phyloP scores from a whole-genome alignment of 495 filamentous ascomycete species.

The Tuber indicum region DNA sequence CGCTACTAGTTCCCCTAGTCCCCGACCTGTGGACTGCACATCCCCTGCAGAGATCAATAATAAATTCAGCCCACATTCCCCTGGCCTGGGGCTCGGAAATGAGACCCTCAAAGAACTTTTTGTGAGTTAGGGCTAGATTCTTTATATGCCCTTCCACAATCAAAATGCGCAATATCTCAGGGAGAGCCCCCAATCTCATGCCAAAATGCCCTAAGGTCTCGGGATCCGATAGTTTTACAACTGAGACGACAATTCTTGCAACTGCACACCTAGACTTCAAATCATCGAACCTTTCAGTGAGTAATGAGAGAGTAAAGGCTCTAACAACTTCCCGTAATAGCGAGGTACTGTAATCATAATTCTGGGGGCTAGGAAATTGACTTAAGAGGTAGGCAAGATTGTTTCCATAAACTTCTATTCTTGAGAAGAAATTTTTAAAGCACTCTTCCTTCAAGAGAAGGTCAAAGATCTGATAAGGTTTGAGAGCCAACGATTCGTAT shows the following conservation, averaged over 20 bases:
- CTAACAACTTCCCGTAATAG: conserved; percentile 2
- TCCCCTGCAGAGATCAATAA: background rate
- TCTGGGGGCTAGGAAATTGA: background rate
- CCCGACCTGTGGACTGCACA: background rate
- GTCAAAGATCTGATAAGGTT: conserved; percentile 16
- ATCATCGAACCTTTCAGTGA: background rate
- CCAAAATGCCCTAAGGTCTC: background rate
- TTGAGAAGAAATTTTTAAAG: conserved; percentile 13
- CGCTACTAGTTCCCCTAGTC: background rate
- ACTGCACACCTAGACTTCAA: background rate
- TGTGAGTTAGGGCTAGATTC: background rate
- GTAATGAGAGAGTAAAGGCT: conserved; percentile 16
- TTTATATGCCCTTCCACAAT: conserved; percentile 1
- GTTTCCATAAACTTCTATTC: conserved; percentile 8
- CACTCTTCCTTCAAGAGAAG: conserved; percentile 12
- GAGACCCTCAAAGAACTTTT: background rate
- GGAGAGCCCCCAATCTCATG: conserved; percentile 11
- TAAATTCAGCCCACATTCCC: background rate
- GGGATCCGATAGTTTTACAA: conserved; percentile 10
- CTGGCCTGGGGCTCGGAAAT: background rate
- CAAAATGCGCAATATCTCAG: conserved; percentile 8
- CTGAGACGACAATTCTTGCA: background rate
- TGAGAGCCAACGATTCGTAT: conserved; percentile 9
- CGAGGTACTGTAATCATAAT: background rate
- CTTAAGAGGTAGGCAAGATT: conserved; percentile 1